Conservation (phyloP, 805 yeast species). For the Hemisphaericaspora nanyangensis region DNA sequence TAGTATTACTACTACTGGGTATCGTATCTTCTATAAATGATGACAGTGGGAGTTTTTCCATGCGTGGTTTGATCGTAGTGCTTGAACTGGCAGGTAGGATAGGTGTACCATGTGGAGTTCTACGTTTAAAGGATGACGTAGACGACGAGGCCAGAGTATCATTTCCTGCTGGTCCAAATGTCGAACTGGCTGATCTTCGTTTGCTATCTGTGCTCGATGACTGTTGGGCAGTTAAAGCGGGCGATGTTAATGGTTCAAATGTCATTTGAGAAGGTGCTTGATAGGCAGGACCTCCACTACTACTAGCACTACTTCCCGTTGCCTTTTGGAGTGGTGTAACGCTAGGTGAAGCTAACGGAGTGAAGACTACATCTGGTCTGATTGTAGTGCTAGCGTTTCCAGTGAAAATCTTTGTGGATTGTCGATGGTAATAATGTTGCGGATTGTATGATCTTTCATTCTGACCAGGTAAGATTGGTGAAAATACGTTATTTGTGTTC, state of each 20-base stretch:
- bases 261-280: constrained; percentile 24
- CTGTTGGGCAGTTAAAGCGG: constrained; percentile 52
- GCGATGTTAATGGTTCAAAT: constrained; percentile 61
- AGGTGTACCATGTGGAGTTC: constrained; percentile 45
- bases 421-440: constrained; percentile 38
- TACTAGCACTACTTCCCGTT: constrained; percentile 13
- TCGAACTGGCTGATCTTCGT: constrained; percentile 31
- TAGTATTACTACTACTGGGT: constrained; percentile 8
- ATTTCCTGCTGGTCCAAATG: constrained; percentile 20
- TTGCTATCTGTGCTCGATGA: not conserved
- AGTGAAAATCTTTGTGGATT: constrained; percentile 9
- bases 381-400: constrained; percentile 19
- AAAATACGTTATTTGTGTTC: constrained; percentile 8
- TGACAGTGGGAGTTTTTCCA: not conserved
- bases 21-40: not conserved
- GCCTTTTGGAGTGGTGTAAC: constrained; percentile 57
- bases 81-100: constrained; percentile 22
- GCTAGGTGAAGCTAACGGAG: constrained; percentile 76
- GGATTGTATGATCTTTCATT: constrained; percentile 38
- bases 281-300: constrained; percentile 1
- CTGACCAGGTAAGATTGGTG: constrained; percentile 41
- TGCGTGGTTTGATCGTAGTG: not conserved
- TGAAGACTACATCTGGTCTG: constrained; percentile 60
- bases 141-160: not conserved
- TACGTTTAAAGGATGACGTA: constrained; percentile 25